These are phyloP conservation scores for Sporothrix protearum DNA, from an alignment of 2,329 filamentous ascomycete genomes.

Conservation along the genomic window DNA sequence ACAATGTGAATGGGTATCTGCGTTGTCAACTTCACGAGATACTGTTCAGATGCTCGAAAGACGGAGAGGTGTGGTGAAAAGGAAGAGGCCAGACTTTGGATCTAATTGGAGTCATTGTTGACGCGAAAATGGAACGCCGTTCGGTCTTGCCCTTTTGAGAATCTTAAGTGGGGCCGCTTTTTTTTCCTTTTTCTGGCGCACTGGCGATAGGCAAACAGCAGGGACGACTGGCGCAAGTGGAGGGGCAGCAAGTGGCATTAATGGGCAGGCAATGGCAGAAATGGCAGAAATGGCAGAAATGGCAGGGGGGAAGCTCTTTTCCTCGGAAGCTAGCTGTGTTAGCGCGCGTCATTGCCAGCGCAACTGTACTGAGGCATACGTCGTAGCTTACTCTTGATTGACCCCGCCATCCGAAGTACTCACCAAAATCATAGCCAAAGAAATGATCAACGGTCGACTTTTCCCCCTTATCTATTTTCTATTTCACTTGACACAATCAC, in stretches of 20 bases:
- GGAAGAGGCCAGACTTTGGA: background rate
- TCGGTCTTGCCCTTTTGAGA: background rate
- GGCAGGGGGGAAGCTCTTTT: background rate
- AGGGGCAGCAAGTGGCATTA: background rate
- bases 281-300: too few species aligned
- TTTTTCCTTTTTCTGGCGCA: conserved; percentile 10
- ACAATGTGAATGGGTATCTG: conserved; percentile 2
- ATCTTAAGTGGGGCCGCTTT: conserved; percentile 5
- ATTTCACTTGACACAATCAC: background rate
- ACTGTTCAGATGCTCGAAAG: conserved; percentile 3
- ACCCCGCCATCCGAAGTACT: conserved; percentile 2
- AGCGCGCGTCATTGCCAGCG: background rate
- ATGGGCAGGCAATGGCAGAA: background rate
- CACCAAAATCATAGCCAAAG: background rate
- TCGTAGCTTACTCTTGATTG: background rate
- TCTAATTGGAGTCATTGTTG: conserved; percentile 1
- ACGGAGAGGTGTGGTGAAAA: background rate
- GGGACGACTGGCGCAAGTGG: background rate
- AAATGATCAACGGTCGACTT: background rate
- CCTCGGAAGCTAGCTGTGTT: conserved; percentile 9
- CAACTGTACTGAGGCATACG: too few species aligned
- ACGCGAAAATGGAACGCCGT: background rate
- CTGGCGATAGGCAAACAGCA: conserved; percentile 4
- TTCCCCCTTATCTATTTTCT: background rate
- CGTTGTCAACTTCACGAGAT: background rate